Conservation (phyloP, 139 green algal genomes). For the Coelastrella sp. region DNA sequence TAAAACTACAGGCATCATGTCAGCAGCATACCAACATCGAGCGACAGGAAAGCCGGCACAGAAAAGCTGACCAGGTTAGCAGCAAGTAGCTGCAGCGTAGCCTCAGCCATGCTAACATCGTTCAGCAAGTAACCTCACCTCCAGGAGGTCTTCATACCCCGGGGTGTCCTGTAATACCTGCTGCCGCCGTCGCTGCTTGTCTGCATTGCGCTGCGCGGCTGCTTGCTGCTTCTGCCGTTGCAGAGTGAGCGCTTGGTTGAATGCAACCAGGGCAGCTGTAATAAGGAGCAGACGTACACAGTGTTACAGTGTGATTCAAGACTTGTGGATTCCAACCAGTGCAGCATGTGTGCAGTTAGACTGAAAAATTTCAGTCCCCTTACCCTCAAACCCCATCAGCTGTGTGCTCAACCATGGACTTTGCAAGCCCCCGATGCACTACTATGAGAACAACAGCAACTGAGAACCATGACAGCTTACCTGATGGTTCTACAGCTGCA, state of each 20-base stretch:
- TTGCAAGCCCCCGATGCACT: not conserved
- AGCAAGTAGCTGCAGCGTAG: too few relatives aligned
- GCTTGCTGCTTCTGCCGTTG: conserved; percentile 22
- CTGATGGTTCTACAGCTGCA: conserved; percentile 71
- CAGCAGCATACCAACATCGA: too few relatives aligned
- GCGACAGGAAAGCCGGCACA: too few relatives aligned
- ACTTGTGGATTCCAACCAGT: too few relatives aligned
- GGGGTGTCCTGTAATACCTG: not conserved
- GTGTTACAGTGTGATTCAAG: not conserved
- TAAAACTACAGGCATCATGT: too few relatives aligned
- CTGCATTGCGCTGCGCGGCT: not conserved
- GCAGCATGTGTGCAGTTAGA: too few relatives aligned
- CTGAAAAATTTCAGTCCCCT: too few relatives aligned
- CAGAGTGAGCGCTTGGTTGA: conserved; percentile 4
- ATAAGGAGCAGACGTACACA: not conserved
- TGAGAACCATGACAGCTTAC: conserved; percentile 46
- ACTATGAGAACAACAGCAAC: not conserved
- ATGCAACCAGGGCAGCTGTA: conserved; percentile 21
- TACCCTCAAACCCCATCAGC: too few relatives aligned
- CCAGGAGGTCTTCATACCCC: not conserved
- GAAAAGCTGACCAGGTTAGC: too few relatives aligned
- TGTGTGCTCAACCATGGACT: too few relatives aligned
- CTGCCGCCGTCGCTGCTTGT: not conserved
- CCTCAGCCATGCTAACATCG: not conserved
- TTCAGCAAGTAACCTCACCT: not conserved